phyloP scores from a whole-genome alignment of 1,284 basidiomycete species.

The Rhodotorula sp. region DNA sequence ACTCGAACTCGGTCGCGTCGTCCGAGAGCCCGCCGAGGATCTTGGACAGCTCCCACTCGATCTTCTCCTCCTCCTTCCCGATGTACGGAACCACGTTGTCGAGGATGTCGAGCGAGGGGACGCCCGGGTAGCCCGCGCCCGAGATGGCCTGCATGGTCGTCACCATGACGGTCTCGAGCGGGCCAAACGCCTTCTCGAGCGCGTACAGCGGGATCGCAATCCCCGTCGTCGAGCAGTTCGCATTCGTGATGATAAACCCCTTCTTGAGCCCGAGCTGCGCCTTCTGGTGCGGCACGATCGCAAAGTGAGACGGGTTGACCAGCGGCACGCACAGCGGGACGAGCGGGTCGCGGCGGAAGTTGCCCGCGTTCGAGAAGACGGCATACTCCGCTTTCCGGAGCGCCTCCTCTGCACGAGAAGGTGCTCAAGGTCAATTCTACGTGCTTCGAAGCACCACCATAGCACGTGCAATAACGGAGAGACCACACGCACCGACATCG shows the following conservation, averaged over 20 bases:
- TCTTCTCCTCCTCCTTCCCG: slow-evolving; percentile 82
- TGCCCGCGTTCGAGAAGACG: slow-evolving; percentile 98
- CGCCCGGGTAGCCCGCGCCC: slow-evolving; percentile 94
- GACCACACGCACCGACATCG: slow-evolving; percentile 73
- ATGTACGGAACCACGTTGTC: slow-evolving; percentile 98
- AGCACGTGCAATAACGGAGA: neutral
- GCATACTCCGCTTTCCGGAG: slow-evolving; percentile 86
- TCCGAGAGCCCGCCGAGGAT: slow-evolving; percentile 81
- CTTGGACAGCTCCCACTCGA: slow-evolving; percentile 97
- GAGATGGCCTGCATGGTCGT: slow-evolving; percentile 98
- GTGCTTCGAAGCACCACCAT: neutral
- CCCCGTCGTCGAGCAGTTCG: slow-evolving; percentile 97
- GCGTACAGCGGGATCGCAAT: slow-evolving; percentile 89
- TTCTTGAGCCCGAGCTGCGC: slow-evolving; percentile 71
- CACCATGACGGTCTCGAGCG: slow-evolving; percentile 83
- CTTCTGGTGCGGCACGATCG: slow-evolving; percentile 82
- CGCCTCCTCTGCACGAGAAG: slow-evolving; percentile 65
- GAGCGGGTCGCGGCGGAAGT: slow-evolving; percentile 86
- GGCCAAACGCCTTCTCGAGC: slow-evolving; percentile 88
- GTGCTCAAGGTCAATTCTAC: neutral
- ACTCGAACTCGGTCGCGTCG: slow-evolving; percentile 70
- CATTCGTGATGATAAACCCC: slow-evolving; percentile 97
- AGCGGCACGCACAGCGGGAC: slow-evolving; percentile 98
- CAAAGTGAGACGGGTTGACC: slow-evolving; percentile 86
- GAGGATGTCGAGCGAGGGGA: slow-evolving; percentile 85